A percentile compares a stretch with the other conserved stretches of the same genome.
Conservation (phyloP, 345 rosid species). For the Anastatica hierochuntica region DNA sequence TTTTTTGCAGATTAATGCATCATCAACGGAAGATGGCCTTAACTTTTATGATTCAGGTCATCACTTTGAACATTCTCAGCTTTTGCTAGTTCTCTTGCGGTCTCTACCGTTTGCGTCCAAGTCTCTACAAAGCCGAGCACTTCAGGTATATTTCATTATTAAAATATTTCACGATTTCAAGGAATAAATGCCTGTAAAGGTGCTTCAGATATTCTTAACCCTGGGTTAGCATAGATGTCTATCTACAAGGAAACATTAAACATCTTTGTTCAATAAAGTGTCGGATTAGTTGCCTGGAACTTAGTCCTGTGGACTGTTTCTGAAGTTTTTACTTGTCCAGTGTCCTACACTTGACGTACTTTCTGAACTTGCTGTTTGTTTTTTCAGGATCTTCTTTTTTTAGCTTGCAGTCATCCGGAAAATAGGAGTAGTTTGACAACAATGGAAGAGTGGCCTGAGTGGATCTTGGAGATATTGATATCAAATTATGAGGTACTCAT, state of each 20-base stretch:
- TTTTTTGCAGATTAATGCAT: slow-evolving; percentile 78
- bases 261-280: slow-evolving; percentile 2
- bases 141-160: slow-evolving; percentile 55
- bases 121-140: slow-evolving; percentile 77
- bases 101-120: slow-evolving; percentile 76
- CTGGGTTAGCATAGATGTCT: not conserved
- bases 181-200: slow-evolving; percentile 2
- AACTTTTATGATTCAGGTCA: slow-evolving; percentile 93
- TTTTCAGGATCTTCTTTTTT: slow-evolving; percentile 99
- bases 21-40: slow-evolving; percentile 84
- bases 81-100: slow-evolving; percentile 77
- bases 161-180: slow-evolving; percentile 5
- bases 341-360: slow-evolving; percentile 20
- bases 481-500: slow-evolving; percentile 76
- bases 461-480: slow-evolving; percentile 88
- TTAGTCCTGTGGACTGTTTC: no score
- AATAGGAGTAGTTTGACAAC: slow-evolving; percentile 75
- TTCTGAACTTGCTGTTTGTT: slow-evolving; percentile 42
- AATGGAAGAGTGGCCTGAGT: slow-evolving; percentile 99
- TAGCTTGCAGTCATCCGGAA: slow-evolving; percentile 99
- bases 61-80: slow-evolving; percentile 84
- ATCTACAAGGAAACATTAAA: slow-evolving; percentile 1
- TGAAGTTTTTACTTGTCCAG: slow-evolving; percentile 13
- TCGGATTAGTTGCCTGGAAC: not conserved
- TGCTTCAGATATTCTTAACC: slow-evolving; percentile 5